These are phyloP conservation scores for Nakazawaea wyomingensis DNA, from an alignment of 805 yeast species.

Conservation along the genomic window DNA sequence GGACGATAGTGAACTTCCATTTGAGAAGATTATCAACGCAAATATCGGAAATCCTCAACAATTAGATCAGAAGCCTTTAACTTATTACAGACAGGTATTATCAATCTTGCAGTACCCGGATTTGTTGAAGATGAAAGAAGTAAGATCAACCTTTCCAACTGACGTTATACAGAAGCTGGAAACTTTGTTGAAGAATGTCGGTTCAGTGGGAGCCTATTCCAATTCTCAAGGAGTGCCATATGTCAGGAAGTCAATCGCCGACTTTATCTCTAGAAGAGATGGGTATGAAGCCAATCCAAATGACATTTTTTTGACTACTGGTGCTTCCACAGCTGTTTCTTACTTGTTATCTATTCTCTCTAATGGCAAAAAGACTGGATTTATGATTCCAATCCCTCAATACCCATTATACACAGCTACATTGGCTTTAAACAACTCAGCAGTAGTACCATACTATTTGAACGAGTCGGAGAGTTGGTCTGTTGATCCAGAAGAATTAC, in stretches of 20 bases:
- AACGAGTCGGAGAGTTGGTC: slow-evolving; percentile 84
- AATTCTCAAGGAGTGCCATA: slow-evolving; percentile 81
- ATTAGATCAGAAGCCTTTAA: slow-evolving; percentile 86
- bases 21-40: slow-evolving; percentile 73
- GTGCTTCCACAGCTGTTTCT: slow-evolving; percentile 94
- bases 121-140: slow-evolving; percentile 37
- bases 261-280: slow-evolving; percentile 76
- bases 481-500: slow-evolving; percentile 63
- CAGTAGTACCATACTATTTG: slow-evolving; percentile 80
- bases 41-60: slow-evolving; percentile 99
- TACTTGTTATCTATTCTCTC: slow-evolving; percentile 69
- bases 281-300: slow-evolving; percentile 63
- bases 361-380: slow-evolving; percentile 66
- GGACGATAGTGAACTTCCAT: slow-evolving; percentile 65
- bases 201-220: slow-evolving; percentile 93
- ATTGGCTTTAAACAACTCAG: slow-evolving; percentile 74
- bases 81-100: slow-evolving; percentile 91
- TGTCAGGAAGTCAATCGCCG: slow-evolving; percentile 74
- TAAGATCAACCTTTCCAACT: slow-evolving; percentile 37
- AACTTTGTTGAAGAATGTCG: slow-evolving; percentile 51
- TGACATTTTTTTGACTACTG: slow-evolving; percentile 80
- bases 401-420: slow-evolving; percentile 97
- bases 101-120: slow-evolving; percentile 83
- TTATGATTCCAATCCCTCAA: slow-evolving; percentile 94
- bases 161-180: slow-evolving; percentile 77